phyloP scores from a whole-genome alignment of 1,139 yeast genomes.

The Blastobotrys persicus region DNA sequence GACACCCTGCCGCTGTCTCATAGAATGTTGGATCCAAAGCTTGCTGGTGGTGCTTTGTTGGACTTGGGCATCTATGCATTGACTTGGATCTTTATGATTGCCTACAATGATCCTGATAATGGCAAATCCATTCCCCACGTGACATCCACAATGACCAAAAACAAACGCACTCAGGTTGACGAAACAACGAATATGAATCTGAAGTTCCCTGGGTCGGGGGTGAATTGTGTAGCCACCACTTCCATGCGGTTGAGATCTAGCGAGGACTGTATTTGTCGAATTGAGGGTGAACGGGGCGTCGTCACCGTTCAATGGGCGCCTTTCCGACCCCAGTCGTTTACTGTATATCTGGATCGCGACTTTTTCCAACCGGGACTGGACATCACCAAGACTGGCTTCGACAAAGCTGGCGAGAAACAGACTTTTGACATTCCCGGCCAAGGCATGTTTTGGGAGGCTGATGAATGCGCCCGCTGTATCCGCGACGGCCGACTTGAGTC shows the following conservation, averaged over 20 bases:
- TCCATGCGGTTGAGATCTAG: slow-evolving; percentile 28
- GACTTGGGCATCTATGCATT: slow-evolving; percentile 60
- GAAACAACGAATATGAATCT: slow-evolving; percentile 32
- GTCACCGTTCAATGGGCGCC: slow-evolving; percentile 33
- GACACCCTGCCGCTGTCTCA: slow-evolving; percentile 26
- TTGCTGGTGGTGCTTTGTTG: slow-evolving; percentile 61
- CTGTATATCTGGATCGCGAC: slow-evolving; percentile 19
- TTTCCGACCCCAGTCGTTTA: slow-evolving; percentile 32
- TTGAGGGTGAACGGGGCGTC: slow-evolving; percentile 38
- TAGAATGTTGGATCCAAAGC: slow-evolving; percentile 38
- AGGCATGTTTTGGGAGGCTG: slow-evolving; percentile 55
- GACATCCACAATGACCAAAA: slow-evolving; percentile 24
- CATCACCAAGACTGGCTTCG: slow-evolving; percentile 14
- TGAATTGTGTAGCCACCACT: slow-evolving; percentile 34
- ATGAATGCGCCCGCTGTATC: slow-evolving; percentile 48
- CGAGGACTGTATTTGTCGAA: slow-evolving; percentile 25
- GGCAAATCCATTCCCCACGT: slow-evolving; percentile 26
- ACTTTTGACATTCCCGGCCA: slow-evolving; percentile 31
- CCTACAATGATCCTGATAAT: slow-evolving; percentile 34
- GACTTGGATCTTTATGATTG: slow-evolving; percentile 42
- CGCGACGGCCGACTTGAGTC: slow-evolving; percentile 40
- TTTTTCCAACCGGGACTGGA: slow-evolving; percentile 7
- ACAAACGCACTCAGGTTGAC: slow-evolving; percentile 33
- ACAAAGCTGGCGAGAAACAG: slow-evolving; percentile 14
- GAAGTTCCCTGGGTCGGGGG: slow-evolving; percentile 31